A percentile compares a stretch with the other conserved stretches of the same genome.
Evolutionary conservation across 257 asterid species (phyloP).

Genomic region (Solanum virginianum): DNA sequence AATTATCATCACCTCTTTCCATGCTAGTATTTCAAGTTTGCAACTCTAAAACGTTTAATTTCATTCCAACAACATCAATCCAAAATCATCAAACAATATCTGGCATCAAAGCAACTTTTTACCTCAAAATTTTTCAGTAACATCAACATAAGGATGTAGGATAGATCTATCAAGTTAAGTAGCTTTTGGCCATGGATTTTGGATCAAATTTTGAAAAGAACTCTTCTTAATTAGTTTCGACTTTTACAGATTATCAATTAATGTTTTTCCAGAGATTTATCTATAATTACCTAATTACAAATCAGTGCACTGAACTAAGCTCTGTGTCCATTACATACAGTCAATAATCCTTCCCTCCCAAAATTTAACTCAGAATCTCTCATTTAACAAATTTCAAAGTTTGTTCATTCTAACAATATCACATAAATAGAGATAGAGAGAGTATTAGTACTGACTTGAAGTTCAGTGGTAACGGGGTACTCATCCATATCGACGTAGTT

Average conservation of each 20-base stretch:
- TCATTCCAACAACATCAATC: background rate
- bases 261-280: background rate
- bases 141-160: background rate
- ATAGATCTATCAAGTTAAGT: background rate
- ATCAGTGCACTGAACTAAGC: background rate
- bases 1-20: background rate
- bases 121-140: background rate
- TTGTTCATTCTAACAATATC: no score
- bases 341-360: background rate
- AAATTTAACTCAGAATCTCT: no score
- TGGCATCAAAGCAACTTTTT: background rate
- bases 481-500: constrained; percentile 77
- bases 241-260: background rate
- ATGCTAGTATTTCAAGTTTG: background rate
- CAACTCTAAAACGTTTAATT: background rate
- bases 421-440: no score
- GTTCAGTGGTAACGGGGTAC: constrained; percentile 78
- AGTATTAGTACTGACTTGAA: constrained; percentile 22
- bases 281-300: background rate
- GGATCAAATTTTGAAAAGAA: no score
- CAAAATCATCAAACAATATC: background rate
- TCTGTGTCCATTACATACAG: background rate
- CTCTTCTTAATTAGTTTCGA: background rate
- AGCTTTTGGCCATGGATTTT: no score
- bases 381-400: no score